Base-by-base conservation (phyloP, 2,329 filamentous ascomycete species). In the Penicillium sp. region DNA sequence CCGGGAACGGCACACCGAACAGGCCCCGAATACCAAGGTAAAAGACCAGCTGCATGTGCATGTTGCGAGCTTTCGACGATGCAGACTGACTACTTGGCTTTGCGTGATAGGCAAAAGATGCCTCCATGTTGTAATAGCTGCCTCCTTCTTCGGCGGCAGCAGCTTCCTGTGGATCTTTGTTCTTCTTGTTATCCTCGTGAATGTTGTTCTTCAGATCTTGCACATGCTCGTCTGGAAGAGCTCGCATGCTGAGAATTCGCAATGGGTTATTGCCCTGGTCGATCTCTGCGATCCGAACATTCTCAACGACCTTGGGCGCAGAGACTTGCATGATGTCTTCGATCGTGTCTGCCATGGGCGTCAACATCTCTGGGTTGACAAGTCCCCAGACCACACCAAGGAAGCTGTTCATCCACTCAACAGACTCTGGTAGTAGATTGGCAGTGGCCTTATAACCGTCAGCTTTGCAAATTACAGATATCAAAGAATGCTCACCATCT, bases 261-360 rank as follows among this genome's bases (percentile, higher is more conserved):
- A 97, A 80, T 0, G 94, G 91, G 63, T 97, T 97, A 73, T 83
- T 91, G 27, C 94, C 94, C 73, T 97, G 94, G 47, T 91, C 91
- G 65, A 99, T 96, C 65, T 97, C 92, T 56, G 92, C 92, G 21
- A 97, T 91, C 62, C 93, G 89, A 43, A 99, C 92, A 62, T 96
- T 94, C 71, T 97, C 92, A 60, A 99, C 92, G 38, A 97, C 79
- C 1, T 89, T 86, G 0, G 94, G 94, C 0, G 97, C 89, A 0
- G 91, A 96, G 18, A 92, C 93, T 71, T 95, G 92, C 93, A 97
- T 97, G 62, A 97, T 90, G 71, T 97, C 93, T 75, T 94, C 90
- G 5, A 94, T 83, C 11, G 90, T 97, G 69, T 97, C 94, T n/a
- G 92, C 92, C 8, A 97, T 84, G 5, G 85, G 85, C n/a, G 85